Evolutionary conservation across 169 alveolate species (phyloP).

Genomic region (Babesia sp.): DNA sequence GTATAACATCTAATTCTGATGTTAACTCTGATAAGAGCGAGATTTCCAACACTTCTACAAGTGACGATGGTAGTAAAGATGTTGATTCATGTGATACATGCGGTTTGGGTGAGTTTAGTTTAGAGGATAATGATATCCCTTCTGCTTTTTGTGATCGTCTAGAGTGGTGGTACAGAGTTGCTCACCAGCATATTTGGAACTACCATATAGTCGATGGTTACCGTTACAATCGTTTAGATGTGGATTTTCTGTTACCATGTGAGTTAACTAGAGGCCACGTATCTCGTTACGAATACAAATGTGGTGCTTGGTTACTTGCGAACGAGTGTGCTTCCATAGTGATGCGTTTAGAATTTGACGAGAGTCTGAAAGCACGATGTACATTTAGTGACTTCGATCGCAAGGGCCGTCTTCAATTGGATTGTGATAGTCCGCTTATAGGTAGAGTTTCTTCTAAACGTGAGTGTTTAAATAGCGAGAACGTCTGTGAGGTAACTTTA

Average conservation of each 20-base stretch:
- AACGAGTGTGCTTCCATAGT: conserved; percentile 7
- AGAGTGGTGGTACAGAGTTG: conserved; percentile 12
- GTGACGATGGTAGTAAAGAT: background rate
- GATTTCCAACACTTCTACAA: background rate
- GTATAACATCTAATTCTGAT: background rate
- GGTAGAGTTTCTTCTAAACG: background rate
- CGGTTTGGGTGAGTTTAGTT: conserved; percentile 18
- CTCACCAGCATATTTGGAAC: conserved; percentile 22
- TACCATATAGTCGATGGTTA: background rate
- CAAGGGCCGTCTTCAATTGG: background rate
- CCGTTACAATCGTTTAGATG: background rate
- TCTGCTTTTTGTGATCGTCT: background rate
- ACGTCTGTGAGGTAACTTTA: conserved; percentile 13
- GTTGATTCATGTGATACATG: background rate
- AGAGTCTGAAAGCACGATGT: conserved; percentile 11
- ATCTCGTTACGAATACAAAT: background rate
- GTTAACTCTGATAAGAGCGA: background rate
- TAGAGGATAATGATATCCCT: background rate
- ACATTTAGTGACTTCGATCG: conserved; percentile 13
- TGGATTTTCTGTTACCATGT: background rate
- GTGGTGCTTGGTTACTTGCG: background rate
- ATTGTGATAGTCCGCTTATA: background rate
- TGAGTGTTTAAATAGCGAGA: background rate
- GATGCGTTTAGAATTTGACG: conserved; percentile 12
- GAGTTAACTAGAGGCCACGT: background rate